These are phyloP conservation scores for Rickenella mellea DNA, from an alignment of 768 basidiomycete species.

Conservation along the genomic window DNA sequence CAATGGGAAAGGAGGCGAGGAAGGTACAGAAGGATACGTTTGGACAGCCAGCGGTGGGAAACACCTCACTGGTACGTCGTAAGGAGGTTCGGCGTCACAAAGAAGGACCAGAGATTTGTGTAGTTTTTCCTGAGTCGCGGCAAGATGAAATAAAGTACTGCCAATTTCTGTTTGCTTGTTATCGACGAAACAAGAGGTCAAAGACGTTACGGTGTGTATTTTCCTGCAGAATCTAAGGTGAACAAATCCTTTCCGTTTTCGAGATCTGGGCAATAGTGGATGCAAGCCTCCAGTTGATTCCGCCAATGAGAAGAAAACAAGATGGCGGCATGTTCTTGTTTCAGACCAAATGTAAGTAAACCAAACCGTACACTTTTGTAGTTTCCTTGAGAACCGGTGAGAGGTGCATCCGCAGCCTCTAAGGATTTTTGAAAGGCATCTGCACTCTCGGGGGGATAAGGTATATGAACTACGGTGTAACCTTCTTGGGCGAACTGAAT, in stretches of 20 bases:
- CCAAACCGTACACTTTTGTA: not conserved
- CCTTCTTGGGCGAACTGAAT: slow-evolving; percentile 29
- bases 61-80: slow-evolving; percentile 15
- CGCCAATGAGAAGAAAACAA: not conserved
- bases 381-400: too few species aligned
- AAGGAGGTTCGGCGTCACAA: slow-evolving; percentile 14
- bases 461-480: slow-evolving; percentile 24
- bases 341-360: not conserved
- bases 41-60: slow-evolving; percentile 21
- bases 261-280: slow-evolving; percentile 25
- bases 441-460: slow-evolving; percentile 13
- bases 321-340: not conserved
- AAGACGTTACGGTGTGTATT: slow-evolving; percentile 18
- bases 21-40: slow-evolving; percentile 26
- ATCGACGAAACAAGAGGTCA: not conserved
- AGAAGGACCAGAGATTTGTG: slow-evolving; percentile 20
- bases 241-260: slow-evolving; percentile 18
- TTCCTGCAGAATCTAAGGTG: slow-evolving; percentile 13
- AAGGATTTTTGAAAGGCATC: slow-evolving; percentile 12
- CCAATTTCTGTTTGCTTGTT: not conserved
- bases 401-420: slow-evolving; percentile 11
- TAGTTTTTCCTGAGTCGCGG: slow-evolving; percentile 25
- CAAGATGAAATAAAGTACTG: slow-evolving; percentile 26
- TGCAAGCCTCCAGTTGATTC: slow-evolving; percentile 15
- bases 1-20: slow-evolving; percentile 28